Conservation (phyloP, 768 basidiomycete genomes). For the Agaricus subrufescens region DNA sequence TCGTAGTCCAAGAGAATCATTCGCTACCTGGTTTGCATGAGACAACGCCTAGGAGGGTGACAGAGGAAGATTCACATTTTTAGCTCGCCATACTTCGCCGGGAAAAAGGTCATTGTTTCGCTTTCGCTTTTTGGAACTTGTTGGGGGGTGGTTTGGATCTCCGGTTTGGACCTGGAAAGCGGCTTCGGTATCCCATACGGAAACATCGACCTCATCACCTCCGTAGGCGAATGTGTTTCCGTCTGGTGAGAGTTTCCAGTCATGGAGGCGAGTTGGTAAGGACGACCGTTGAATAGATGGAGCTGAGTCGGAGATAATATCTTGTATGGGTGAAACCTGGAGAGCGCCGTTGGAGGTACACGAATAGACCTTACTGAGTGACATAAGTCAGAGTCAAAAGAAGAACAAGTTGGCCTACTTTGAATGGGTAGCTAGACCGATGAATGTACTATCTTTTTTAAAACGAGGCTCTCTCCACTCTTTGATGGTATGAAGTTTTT, state of each 20-base stretch:
- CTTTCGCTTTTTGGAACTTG: slow-evolving; percentile 51
- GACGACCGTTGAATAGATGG: slow-evolving; percentile 16
- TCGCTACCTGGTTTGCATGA: slow-evolving; percentile 46
- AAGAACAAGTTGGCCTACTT: slow-evolving; percentile 34
- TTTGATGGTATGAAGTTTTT: slow-evolving; percentile 31
- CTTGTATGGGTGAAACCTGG: slow-evolving; percentile 35
- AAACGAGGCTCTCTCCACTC: slow-evolving; percentile 67
- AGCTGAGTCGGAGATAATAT: slow-evolving; percentile 2
- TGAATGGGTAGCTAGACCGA: slow-evolving; percentile 52
- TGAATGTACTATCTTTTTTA: slow-evolving; percentile 45
- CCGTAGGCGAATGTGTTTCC: slow-evolving; percentile 68
- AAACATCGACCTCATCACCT: slow-evolving; percentile 82
- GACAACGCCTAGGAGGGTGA: background rate
- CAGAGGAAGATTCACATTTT: slow-evolving; percentile 49
- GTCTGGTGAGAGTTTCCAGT: slow-evolving; percentile 57
- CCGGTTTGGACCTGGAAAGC: slow-evolving; percentile 35
- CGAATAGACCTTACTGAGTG: slow-evolving; percentile 24
- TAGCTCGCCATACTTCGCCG: slow-evolving; percentile 81
- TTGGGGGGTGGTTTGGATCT: slow-evolving; percentile 8
- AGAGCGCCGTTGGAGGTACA: slow-evolving; percentile 78
- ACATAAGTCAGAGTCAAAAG: background rate
- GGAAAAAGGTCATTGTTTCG: slow-evolving; percentile 52
- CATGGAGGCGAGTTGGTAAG: slow-evolving; percentile 65
- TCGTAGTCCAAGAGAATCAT: slow-evolving; percentile 70
- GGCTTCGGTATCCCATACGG: slow-evolving; percentile 70